Evolutionary conservation across 805 yeast species (phyloP).

Genomic region (Ogataea chonburiensis): DNA sequence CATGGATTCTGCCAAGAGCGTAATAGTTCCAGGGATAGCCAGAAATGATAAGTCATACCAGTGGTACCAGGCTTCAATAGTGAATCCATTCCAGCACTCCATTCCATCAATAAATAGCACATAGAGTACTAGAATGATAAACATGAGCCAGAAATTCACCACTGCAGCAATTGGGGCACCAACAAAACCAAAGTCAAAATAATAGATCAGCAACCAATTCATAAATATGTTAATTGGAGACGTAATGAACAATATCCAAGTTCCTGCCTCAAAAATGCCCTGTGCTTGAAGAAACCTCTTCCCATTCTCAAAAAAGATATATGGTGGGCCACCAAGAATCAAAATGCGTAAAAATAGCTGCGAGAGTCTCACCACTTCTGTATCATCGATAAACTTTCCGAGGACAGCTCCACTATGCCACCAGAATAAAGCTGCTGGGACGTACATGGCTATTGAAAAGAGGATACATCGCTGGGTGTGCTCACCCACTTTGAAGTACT

Average conservation of each 20-base stretch:
- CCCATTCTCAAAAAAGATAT: conserved; percentile 65
- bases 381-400: conserved; percentile 45
- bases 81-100: conserved; percentile 69
- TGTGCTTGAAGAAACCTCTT: conserved; percentile 76
- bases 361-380: conserved; percentile 49
- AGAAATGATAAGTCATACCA: conserved; percentile 43
- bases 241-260: conserved; percentile 61
- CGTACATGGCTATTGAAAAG: conserved; percentile 53
- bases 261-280: conserved; percentile 77
- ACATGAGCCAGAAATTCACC: conserved; percentile 70
- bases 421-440: conserved; percentile 67
- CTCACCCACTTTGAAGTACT: conserved; percentile 61
- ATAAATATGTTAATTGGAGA: conserved; percentile 70
- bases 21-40: conserved; percentile 53
- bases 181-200: conserved; percentile 50
- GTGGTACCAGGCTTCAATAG: conserved; percentile 33
- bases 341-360: conserved; percentile 54
- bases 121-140: conserved; percentile 52
- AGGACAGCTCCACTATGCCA: conserved; percentile 51
- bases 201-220: conserved; percentile 69
- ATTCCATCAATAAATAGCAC: conserved; percentile 58
- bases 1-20: conserved; percentile 55
- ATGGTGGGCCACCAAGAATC: conserved; percentile 71
- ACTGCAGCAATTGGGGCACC: conserved; percentile 79
- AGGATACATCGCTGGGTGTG: conserved; percentile 66